Evolutionary conservation across 176 grass and related monocot species (phyloP), one percentile per base, ranked within the genome.

Genomic region (Bonia amplexicaulis): DNA sequence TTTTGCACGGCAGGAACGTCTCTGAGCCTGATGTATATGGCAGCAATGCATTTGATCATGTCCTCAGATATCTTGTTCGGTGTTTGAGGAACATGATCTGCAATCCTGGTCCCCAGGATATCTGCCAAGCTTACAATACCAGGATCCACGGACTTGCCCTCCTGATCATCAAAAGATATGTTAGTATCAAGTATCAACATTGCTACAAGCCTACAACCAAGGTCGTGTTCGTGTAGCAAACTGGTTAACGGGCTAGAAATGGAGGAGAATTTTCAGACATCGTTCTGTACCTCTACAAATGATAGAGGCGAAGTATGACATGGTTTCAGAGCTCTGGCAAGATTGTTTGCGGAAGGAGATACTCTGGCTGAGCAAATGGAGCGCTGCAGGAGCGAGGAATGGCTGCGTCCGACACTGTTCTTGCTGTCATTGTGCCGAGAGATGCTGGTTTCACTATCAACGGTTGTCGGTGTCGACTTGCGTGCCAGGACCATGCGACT

Each of bases 61-160:
- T 96, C 96, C 79, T 99, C 96, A 1, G 96, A 96, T 85, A 96
- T 69, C 70, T 91, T 99, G 84, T 92, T 96, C 35, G 93, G 93
- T 45, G 96, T 99, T 69, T 95, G 90, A 55, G 91, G 90, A 89
- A 96, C 89, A 87, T 99, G 96, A 70, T 99, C 93, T 29, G 88
- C 88, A 74, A 99, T 86, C 74, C 91, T 92, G 17, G 96, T 92
- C 20, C 96, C 96, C 17, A 99, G 89, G 89, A 96, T 94, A 81
- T 95, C 93, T 61, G 93, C 96, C n/a, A 99, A 78, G 69, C 91
- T 99, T 79, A 89, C 79, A 6, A 99, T 70, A 0, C 80, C 73
- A 41, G 81, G 71, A 78, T 92, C 87, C 66, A 80, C 81, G 77
- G 72, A 80, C 37, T 86, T 79, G 40, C 83, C 82, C 52, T 94